Conservation (phyloP, 306 rosid species). For the Betula pendula region DNA sequence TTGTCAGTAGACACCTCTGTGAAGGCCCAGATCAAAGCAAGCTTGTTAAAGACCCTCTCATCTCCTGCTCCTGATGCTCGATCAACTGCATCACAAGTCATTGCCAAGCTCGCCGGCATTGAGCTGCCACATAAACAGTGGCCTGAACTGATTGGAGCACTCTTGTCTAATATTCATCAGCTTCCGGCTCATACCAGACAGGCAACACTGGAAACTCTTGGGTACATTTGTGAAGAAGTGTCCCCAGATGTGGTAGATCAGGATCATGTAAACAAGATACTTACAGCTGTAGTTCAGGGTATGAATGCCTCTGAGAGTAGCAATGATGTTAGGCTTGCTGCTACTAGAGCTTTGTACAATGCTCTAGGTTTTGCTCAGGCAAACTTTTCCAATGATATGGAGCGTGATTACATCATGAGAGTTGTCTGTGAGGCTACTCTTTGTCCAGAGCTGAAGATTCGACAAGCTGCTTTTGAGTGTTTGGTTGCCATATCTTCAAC, state of each 20-base stretch:
- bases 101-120: constrained; percentile 91
- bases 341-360: constrained; percentile 65
- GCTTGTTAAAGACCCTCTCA: constrained; percentile 71
- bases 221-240: constrained; percentile 91
- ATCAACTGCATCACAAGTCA: constrained; percentile 86
- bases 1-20: constrained; percentile 58
- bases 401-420: constrained; percentile 83
- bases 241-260: constrained; percentile 71
- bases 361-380: constrained; percentile 96
- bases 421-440: constrained; percentile 93
- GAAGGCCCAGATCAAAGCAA: constrained; percentile 72
- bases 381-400: constrained; percentile 86
- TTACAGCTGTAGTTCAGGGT: constrained; percentile 87
- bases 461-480: constrained; percentile 83
- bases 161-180: constrained; percentile 71
- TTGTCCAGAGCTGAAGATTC: constrained; percentile 72
- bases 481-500: constrained; percentile 89
- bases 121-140: constrained; percentile 90
- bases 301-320: constrained; percentile 72
- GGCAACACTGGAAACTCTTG: constrained; percentile 92
- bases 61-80: constrained; percentile 75
- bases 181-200: constrained; percentile 76
- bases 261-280: constrained; percentile 81
- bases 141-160: constrained; percentile 82
- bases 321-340: constrained; percentile 77